Percentiles rank a stretch among this genome's conserved stretches.
Evolutionary conservation across 1,139 yeast species (phyloP).

Genomic region (Blastobotrys elegans): DNA sequence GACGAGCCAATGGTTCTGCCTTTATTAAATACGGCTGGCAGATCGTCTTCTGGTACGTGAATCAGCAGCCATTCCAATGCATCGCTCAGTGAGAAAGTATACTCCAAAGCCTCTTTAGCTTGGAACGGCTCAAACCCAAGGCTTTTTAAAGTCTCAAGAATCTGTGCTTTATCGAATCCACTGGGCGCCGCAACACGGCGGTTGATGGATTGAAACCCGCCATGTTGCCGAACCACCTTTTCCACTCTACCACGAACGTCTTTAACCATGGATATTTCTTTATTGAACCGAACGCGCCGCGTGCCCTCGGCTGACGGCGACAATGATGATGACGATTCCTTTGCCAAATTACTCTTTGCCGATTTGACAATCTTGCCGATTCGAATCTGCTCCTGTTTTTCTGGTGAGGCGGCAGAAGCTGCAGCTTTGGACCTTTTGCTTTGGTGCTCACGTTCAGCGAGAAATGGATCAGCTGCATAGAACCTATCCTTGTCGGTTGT

Average conservation of each 20-base stretch:
- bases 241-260: slow-evolving; percentile 31
- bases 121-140: slow-evolving; percentile 72
- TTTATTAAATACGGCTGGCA: slow-evolving; percentile 49
- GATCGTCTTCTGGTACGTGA: slow-evolving; percentile 89
- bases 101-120: slow-evolving; percentile 63
- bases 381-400: slow-evolving; percentile 10
- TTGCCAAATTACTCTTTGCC: slow-evolving; percentile 2
- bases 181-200: neutral
- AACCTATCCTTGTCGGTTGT: slow-evolving; percentile 16
- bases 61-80: slow-evolving; percentile 78
- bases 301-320: neutral
- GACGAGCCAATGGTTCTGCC: slow-evolving; percentile 29
- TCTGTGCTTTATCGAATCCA: neutral
- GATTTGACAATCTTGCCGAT: slow-evolving; percentile 10
- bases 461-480: slow-evolving; percentile 71
- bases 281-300: slow-evolving; percentile 25
- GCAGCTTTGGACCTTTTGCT: neutral
- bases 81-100: slow-evolving; percentile 43
- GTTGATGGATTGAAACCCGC: slow-evolving; percentile 24
- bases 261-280: slow-evolving; percentile 32
- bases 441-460: slow-evolving; percentile 48
- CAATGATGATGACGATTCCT: neutral
- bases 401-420: neutral
- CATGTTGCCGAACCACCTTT: slow-evolving; percentile 27
- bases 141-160: slow-evolving; percentile 30